Base-by-base conservation (phyloP, 176 grass and related monocot species). In the Avena insularis region DNA sequence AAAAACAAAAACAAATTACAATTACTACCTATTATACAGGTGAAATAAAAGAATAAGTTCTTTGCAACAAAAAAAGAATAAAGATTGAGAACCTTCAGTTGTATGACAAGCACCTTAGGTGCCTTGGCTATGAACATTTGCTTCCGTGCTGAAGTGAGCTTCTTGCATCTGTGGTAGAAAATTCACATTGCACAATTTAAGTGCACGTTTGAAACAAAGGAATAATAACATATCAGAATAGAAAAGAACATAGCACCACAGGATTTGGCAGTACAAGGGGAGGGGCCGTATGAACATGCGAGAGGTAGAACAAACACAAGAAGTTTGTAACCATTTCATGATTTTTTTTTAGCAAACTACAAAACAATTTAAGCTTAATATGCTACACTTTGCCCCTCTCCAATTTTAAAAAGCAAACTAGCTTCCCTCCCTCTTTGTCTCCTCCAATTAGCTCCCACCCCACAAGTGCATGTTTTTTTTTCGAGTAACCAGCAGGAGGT, bases 71-170 rank as follows among this genome's bases (percentile, higher is more conserved):
- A 6, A 88, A 33, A 38, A 71, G 48, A 10, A 87, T 78, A 25
- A 81, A 80, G 27, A 43, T 43, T n/a, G 31, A 74, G 80, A 77
- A 99, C 97, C 92, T 99, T 99, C 61, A 99, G 97, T 77, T 99
- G 97, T 89, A 99, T 94, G 67, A 93, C 97, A 86, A 99, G 97
- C 23, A 99, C 97, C 92, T 94, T 96, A 56, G 97, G 97, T 80
- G 97, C 90, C 87, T 79, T 92, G 65, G 85, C 84, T 76, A 99
- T 56, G 81, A 99, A 99, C 94, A 99, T 93, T 80, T 99, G 97
- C 57, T 99, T 99, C 68, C 81, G 93, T 13, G 97, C 97, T 57
- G 89, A 91, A 13, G 97, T 96, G 54, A 96, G 92, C 78, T 93
- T 99, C 81, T 94, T 94, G 88, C 97, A 99, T 65, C 97, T 99